Evolutionary conservation across 148 eudicot genomes (phyloP).

Genomic region (Cornus suecica): DNA sequence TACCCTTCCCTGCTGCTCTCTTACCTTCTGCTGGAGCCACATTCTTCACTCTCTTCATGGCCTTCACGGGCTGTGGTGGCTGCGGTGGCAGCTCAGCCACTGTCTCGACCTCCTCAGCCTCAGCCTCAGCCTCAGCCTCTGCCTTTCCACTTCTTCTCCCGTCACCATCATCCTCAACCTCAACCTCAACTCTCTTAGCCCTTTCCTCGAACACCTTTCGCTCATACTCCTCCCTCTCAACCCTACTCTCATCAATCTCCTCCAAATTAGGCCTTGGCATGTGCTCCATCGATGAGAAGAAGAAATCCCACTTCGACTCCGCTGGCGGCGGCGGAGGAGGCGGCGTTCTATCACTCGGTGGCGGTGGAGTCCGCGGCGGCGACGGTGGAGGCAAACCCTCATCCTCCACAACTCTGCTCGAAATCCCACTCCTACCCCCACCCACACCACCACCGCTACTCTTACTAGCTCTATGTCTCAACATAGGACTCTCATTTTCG

Average conservation of each 20-base stretch:
- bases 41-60: slow-evolving; percentile 43
- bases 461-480: slow-evolving; percentile 35
- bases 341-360: not conserved
- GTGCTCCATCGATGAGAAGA: slow-evolving; percentile 47
- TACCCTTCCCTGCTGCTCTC: slow-evolving; percentile 45
- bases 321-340: slow-evolving; percentile 36
- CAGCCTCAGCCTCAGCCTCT: slow-evolving; percentile 24
- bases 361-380: slow-evolving; percentile 31
- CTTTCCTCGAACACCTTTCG: slow-evolving; percentile 41
- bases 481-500: slow-evolving; percentile 27
- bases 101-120: slow-evolving; percentile 22
- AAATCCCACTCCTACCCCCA: slow-evolving; percentile 4
- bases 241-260: slow-evolving; percentile 46
- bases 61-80: slow-evolving; percentile 27
- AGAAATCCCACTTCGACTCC: slow-evolving; percentile 54
- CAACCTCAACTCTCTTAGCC: slow-evolving; percentile 26
- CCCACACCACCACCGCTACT: slow-evolving; percentile 19
- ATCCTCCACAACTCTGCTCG: slow-evolving; percentile 1
- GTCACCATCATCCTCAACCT: slow-evolving; percentile 11
- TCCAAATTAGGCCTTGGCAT: slow-evolving; percentile 60
- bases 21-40: slow-evolving; percentile 32
- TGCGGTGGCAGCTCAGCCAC: slow-evolving; percentile 35
- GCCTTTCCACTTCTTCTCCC: slow-evolving; percentile 16
- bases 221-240: slow-evolving; percentile 44
- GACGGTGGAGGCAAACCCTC: slow-evolving; percentile 29